These are phyloP conservation scores for Salicornia ramosissima DNA, from an alignment of 148 eudicot genomes.

Conservation along the genomic window DNA sequence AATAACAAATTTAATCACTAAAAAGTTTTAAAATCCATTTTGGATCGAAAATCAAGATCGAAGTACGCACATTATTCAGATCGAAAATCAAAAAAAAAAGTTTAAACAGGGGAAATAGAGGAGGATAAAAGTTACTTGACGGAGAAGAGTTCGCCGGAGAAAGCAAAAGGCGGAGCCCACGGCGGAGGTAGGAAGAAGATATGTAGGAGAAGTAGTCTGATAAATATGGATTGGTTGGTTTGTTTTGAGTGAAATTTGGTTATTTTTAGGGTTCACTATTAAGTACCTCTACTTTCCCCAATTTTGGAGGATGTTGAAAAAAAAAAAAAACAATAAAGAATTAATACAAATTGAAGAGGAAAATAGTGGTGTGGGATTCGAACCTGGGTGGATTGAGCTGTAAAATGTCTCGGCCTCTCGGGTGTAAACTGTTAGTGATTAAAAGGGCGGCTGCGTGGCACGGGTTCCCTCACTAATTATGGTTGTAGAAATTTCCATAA, in stretches of 20 bases:
- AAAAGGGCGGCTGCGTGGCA: too few relatives aligned
- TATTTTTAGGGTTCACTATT: conserved; percentile 24
- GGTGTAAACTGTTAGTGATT: too few relatives aligned
- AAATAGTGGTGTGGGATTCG: neutral
- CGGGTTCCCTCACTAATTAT: too few relatives aligned
- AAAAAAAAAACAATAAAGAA: neutral
- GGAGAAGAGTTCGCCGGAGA: neutral
- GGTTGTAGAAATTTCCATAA: too few relatives aligned
- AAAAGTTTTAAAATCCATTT: neutral
- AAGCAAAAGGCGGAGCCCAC: conserved; percentile 8
- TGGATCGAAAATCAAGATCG: conserved; percentile 5
- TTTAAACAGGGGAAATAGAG: neutral
- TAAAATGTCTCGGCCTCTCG: neutral
- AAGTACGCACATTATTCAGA: neutral
- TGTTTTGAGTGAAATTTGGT: conserved; percentile 5
- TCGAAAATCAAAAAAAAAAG: neutral
- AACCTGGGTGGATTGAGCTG: neutral
- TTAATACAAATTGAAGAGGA: neutral
- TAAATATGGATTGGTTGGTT: neutral
- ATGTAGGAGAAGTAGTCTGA: neutral
- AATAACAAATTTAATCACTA: neutral
- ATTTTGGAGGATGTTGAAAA: neutral
- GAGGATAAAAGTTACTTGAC: neutral
- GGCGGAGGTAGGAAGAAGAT: conserved; percentile 8
- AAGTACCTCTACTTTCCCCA: neutral